Base-by-base conservation (phyloP, 768 basidiomycete genomes). In the Lentinula boryana region DNA sequence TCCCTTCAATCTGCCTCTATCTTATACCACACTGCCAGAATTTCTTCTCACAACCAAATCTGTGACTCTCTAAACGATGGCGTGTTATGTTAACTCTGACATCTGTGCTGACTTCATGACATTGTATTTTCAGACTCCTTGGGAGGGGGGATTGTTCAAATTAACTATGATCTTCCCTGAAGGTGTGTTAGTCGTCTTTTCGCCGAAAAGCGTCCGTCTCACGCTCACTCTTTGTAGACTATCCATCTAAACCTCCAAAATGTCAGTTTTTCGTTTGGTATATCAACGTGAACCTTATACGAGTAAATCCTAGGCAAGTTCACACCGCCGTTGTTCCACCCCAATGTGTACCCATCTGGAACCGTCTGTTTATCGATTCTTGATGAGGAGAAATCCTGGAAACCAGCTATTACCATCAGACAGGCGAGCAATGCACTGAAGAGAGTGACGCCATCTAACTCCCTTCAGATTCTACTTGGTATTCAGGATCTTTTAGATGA, bases 351-450 rank as follows among this genome's bases (percentile, higher is more conserved):
- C 70, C 97, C 97, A 0, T 98, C 96, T 33, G 97, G 97, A 27
- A 99, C 97, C 18, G 95, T 98, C 50, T 98, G 96, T 72, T 79
- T 99, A 32, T 98, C 95, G 10, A 99, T 99, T 69, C 76, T 99
- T 58, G 96, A 98, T 69, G 97, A 99, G 71, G 97, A 99, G 75
- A 98, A 99, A 72, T 89, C 88, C 1, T 99, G 97, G 97, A 98
- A 98, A 71, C 95, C 97, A 27, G 92, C 95, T 6, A 98, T 99
- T 67, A 98, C 97, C 1, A 95, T 99, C 76, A 99, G 98, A 74
- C 97, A 98, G 83, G 96, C 91, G 27, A 41, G 75, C 33, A 23
- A 13, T 21, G 43, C 27, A 6, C 27, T 60, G 5, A 12, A 21
- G 13, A 44, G 31, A 5, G 16, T 33, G 18, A 18, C 10, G 9